phyloP scores from a whole-genome alignment of 2,329 filamentous ascomycete genomes.

The Arthrobotrys sphaeroides region DNA sequence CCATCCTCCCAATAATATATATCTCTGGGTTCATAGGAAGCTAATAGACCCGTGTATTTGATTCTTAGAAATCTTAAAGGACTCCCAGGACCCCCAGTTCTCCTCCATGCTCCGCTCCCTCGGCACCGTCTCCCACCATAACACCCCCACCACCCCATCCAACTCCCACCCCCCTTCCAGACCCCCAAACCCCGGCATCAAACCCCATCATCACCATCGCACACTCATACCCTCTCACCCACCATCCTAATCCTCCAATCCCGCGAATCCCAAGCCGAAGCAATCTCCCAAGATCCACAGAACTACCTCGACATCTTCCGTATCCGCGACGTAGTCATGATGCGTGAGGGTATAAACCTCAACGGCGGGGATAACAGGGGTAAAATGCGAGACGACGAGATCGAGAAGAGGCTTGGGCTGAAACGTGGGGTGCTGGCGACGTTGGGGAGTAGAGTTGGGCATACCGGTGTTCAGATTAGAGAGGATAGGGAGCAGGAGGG shows the following conservation, averaged over 20 bases:
- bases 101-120: constrained; percentile 52
- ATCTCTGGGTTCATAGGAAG: background rate
- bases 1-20: background rate
- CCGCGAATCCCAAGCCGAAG: constrained; percentile 16
- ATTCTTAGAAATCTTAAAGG: constrained; percentile 37
- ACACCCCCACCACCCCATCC: constrained; percentile 16
- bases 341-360: constrained; percentile 39
- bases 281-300: constrained; percentile 11
- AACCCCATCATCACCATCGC: background rate
- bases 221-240: constrained; percentile 2
- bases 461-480: constrained; percentile 43
- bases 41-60: background rate
- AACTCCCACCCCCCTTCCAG: background rate
- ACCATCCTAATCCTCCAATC: constrained; percentile 42
- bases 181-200: background rate
- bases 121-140: constrained; percentile 48
- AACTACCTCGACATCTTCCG: constrained; percentile 51
- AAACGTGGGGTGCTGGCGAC: constrained; percentile 33
- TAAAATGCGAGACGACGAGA: constrained; percentile 46
- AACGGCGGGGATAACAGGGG: constrained; percentile 19
- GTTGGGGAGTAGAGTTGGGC: constrained; percentile 30
- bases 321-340: constrained; percentile 48
- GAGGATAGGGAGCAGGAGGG: constrained; percentile 10
- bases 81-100: constrained; percentile 51
- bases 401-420: constrained; percentile 42